Conservation (phyloP, 2,329 filamentous ascomycete species). For the Chaetomium sp. region DNA sequence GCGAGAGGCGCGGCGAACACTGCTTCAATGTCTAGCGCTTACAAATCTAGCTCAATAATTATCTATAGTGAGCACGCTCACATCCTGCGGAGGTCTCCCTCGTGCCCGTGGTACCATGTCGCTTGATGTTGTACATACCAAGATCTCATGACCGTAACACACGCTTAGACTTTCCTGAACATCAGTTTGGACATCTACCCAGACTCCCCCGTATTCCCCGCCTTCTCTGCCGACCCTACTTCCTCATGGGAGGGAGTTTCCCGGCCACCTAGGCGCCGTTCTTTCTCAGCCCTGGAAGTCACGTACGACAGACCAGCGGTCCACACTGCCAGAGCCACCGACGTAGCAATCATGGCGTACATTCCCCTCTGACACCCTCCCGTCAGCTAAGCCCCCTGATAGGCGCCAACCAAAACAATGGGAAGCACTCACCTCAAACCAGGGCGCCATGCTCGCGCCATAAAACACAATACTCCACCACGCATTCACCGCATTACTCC, state of each 20-base stretch:
- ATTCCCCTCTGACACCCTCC: conserved; percentile 57
- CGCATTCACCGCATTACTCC: conserved; percentile 68
- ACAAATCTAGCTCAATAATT: no score
- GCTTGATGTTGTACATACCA: no score
- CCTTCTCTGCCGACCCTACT: not conserved
- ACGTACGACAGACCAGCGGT: conserved; percentile 55
- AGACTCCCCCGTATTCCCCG: not conserved
- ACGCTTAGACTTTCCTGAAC: not conserved
- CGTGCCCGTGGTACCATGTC: no score
- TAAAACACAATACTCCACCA: conserved; percentile 77
- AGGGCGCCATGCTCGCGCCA: conserved; percentile 65
- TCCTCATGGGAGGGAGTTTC: not conserved
- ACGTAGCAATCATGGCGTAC: conserved; percentile 71
- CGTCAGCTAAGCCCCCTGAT: not conserved
- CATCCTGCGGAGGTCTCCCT: no score
- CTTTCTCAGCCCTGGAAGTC: conserved; percentile 33
- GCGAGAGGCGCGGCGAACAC: no score
- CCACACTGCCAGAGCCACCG: conserved; percentile 62
- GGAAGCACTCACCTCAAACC: conserved; percentile 57
- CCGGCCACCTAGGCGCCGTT: not conserved
- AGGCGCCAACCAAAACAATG: not conserved
- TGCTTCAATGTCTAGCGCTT: no score
- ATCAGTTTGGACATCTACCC: not conserved
- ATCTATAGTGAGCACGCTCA: no score
- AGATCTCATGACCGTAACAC: not conserved